phyloP scores from a whole-genome alignment of 2,329 filamentous ascomycete species.

The Herpotrichia juniperi region DNA sequence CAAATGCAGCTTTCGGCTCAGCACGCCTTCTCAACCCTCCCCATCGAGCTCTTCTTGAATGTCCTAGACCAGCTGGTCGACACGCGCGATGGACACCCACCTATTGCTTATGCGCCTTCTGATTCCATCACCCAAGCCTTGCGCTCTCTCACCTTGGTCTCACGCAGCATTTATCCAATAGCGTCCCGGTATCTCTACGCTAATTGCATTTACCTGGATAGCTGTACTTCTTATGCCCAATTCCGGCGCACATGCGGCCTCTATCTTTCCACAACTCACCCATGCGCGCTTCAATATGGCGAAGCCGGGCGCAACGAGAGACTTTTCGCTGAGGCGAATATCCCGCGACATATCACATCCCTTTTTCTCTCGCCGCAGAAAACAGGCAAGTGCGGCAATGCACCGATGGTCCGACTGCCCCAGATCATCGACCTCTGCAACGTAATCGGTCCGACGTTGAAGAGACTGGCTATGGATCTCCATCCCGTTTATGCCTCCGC shows the following conservation, averaged over 20 bases:
- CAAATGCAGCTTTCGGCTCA: background rate
- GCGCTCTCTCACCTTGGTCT: conserved; percentile 31
- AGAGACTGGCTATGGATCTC: conserved; percentile 29
- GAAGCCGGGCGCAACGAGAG: conserved; percentile 23
- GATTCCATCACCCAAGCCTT: conserved; percentile 28
- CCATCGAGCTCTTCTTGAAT: conserved; percentile 31
- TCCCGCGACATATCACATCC: conserved; percentile 21
- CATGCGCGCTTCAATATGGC: conserved; percentile 27
- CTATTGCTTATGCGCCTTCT: conserved; percentile 27
- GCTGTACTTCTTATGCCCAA: conserved; percentile 19
- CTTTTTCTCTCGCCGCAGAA: conserved; percentile 28
- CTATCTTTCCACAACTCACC: conserved; percentile 18
- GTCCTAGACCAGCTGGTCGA: conserved; percentile 35
- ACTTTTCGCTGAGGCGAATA: conserved; percentile 20
- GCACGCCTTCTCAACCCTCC: conserved; percentile 15
- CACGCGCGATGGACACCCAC: conserved; percentile 16
- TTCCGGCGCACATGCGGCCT: conserved; percentile 34
- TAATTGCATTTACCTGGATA: conserved; percentile 30
- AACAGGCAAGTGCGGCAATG: conserved; percentile 1
- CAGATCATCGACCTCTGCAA: conserved; percentile 30
- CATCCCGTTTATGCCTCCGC: conserved; percentile 19
- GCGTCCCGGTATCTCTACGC: conserved; percentile 34
- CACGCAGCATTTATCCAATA: conserved; percentile 20
- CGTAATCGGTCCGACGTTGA: conserved; percentile 23
- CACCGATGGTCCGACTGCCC: conserved; percentile 25